These are phyloP conservation scores for Mycena haematopus DNA, from an alignment of 768 basidiomycete species.

Conservation along the genomic window DNA sequence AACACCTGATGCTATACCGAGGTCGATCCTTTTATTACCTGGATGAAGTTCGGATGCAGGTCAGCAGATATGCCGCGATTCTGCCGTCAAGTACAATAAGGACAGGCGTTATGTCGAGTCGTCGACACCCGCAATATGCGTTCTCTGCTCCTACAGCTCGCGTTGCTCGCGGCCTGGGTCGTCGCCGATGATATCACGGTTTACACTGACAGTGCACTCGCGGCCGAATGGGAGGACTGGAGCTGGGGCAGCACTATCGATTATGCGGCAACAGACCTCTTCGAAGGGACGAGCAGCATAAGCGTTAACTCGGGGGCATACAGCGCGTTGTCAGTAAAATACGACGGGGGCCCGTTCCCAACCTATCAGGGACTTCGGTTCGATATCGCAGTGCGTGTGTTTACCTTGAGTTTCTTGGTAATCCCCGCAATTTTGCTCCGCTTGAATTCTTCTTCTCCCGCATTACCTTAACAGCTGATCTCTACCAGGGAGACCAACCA, in stretches of 20 bases:
- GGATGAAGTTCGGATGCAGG: slow-evolving; percentile 21
- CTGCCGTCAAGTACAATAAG: slow-evolving; percentile 16
- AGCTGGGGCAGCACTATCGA: slow-evolving; percentile 53
- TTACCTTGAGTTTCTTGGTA: too few species aligned
- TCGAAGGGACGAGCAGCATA: slow-evolving; percentile 49
- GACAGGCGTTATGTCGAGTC: background rate
- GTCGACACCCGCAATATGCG: slow-evolving; percentile 2
- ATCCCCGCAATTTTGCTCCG: too few species aligned
- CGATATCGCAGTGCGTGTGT: slow-evolving; percentile 52
- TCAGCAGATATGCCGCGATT: slow-evolving; percentile 20
- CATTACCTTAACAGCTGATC: background rate
- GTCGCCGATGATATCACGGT: slow-evolving; percentile 44
- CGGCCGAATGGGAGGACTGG: slow-evolving; percentile 58
- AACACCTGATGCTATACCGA: background rate
- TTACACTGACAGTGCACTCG: slow-evolving; percentile 49
- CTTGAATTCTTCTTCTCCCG: background rate
- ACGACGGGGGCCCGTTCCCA: slow-evolving; percentile 45
- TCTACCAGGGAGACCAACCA: slow-evolving; percentile 49
- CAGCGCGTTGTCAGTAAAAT: slow-evolving; percentile 55
- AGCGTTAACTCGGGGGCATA: slow-evolving; percentile 50
- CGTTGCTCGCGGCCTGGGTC: slow-evolving; percentile 11
- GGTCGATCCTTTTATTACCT: slow-evolving; percentile 12
- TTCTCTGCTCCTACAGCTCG: slow-evolving; percentile 16
- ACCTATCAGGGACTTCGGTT: slow-evolving; percentile 55
- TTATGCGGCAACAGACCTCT: slow-evolving; percentile 52